Base-by-base conservation (phyloP, 108 stramenopile genomes). In the Seminavis robusta region DNA sequence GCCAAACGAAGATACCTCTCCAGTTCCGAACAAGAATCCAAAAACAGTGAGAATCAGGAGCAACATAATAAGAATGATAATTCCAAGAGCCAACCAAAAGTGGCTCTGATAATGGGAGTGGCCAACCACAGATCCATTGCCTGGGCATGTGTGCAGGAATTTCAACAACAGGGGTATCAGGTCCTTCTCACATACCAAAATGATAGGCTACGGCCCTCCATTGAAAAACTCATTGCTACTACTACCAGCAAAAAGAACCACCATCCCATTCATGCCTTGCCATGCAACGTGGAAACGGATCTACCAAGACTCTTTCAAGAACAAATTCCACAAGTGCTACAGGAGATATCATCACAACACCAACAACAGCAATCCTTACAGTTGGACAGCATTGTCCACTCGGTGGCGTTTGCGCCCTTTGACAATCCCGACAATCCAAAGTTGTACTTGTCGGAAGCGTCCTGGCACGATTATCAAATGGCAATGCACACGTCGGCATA, bases 101-200 rank as follows among this genome's bases (percentile, higher is more conserved):
- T 72, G 24, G 80, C 73, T 15, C 47, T 82, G 21, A 49, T 82
- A 45, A 59, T 76, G 67, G 80, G 80, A 9, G 69, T 82, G 16
- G 75, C 80, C 50, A 82, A 82, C 60, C 47, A 61, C 15, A 59
- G 76, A 0, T 77, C 76, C 16, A 71, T 82, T 36, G 80, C 76
- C 4, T 77, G 76, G 80, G 33, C 67, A 25, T 71, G 64, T 47
- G 71, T 67, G 23, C 56, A 67, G 41, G 30, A 68, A 0, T 65
- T 82, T 60, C 46, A 67, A 15, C 10, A 29, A 11, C 47, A 45
- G 27, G 42, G 71, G 4, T 71, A 70, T 53, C 41, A 74, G 27
- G 74, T 76, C 31, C 61, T 82, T 34, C 24, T 68, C 15, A 82
- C 80, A 26, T 69, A 73, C 46, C 80, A 74, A 57, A 47, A 56